Conservation (phyloP, 106 monocot genomes). For the Dendrobium catenatum region DNA sequence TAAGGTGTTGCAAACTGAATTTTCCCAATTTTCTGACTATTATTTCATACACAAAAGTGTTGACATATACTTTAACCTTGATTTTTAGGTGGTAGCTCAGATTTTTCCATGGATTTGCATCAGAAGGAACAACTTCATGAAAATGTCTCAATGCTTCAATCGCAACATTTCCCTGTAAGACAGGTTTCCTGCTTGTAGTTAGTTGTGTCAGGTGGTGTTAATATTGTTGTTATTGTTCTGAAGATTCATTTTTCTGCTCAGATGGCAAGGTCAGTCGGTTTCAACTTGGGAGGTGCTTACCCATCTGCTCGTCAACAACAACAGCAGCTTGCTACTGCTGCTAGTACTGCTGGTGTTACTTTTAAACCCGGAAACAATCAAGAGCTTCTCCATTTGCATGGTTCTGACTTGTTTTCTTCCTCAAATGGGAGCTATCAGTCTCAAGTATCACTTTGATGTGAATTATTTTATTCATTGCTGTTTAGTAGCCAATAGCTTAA, state of each 20-base stretch:
- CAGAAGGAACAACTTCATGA: slow-evolving; percentile 92
- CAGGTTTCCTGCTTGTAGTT: not conserved
- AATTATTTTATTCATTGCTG: not conserved
- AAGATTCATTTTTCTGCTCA: slow-evolving; percentile 5
- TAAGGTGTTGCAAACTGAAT: too few species aligned
- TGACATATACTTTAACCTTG: not conserved
- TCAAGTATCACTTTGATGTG: slow-evolving; percentile 20
- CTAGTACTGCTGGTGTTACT: slow-evolving; percentile 5
- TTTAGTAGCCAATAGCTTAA: too few species aligned
- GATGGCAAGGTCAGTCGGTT: slow-evolving; percentile 69
- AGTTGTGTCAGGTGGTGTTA: not conserved
- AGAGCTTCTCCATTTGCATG: slow-evolving; percentile 43
- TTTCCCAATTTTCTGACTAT: not conserved
- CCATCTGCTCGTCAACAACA: slow-evolving; percentile 44
- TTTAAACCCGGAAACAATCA: slow-evolving; percentile 26
- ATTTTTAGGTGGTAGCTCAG: slow-evolving; percentile 48
- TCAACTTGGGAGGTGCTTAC: slow-evolving; percentile 62
- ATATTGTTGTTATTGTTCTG: slow-evolving; percentile 2
- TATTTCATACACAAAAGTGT: not conserved
- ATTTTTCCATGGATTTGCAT: slow-evolving; percentile 81
- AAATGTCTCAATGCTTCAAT: slow-evolving; percentile 77
- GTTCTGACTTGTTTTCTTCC: slow-evolving; percentile 46
- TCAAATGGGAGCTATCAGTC: slow-evolving; percentile 46
- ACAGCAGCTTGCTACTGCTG: slow-evolving; percentile 44
- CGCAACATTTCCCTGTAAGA: slow-evolving; percentile 71